Base-by-base conservation (phyloP, 352 stramenopile species). In the Albugo laibachii region DNA sequence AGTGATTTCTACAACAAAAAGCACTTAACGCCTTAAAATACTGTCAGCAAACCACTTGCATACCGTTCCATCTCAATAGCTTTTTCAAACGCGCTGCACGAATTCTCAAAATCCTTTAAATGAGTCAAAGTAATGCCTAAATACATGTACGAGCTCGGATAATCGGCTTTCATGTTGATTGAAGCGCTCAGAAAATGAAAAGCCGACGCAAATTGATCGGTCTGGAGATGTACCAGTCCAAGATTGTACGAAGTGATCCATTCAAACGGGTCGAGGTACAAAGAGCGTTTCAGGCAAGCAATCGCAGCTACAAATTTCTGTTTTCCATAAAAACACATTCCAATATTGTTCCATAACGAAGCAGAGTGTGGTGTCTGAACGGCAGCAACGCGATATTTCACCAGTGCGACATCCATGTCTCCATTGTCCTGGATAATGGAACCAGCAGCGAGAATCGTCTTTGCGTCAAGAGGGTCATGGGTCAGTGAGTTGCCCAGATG, bases 251-350 rank as follows among this genome's bases (percentile, higher is more conserved):
- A 79, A 44, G 86, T 94, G 62, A 95, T 95, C 85, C 85, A 97
- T 66, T 96, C 84, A 56, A 97, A 96, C 36, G 87, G 87, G 40
- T 94, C 82, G 45, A 96, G 49, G 57, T 95, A 96, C 41, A 94
- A 48, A 14, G 87, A 86, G 2, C 82, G 69, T 61, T 96, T 95
- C 13, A 97, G 67, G 34, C 83, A 96, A 34, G 87, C 71, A 6
- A 96, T 71, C 0, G 83, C 85, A 54, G 80, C 63, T 36, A 84
- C 79, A 53, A 67, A 86, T 10, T 69, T 74, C 55, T 88, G 72
- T 60, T 96, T 95, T 27, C 83, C 83, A 55, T 95, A 96, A 55
- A 97, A 96, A 54, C 85, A 96, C 88, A 97, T 96, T 44, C 84
- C 86, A 39, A 97, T 80, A 58, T 96, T 96, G 66, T 97, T 96